Percentiles rank a stretch among this genome's conserved stretches.
These are phyloP conservation scores for Annona squamosa DNA, from an alignment of 164 flowering plant genomes.

Conservation along the genomic window DNA sequence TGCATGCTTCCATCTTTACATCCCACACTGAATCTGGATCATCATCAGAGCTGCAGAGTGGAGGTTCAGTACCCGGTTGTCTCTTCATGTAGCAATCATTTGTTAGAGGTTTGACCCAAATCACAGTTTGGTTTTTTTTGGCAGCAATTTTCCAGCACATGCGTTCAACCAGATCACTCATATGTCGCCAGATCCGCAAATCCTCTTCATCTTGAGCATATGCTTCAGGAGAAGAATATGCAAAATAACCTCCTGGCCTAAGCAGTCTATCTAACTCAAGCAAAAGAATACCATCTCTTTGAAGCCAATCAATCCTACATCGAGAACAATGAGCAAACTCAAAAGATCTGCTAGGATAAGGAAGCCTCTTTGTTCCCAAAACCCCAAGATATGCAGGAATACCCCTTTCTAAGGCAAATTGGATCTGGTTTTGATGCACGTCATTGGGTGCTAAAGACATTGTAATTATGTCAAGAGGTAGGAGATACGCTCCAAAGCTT, in stretches of 20 bases:
- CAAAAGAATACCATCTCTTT: conserved; percentile 83
- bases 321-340: conserved; percentile 95
- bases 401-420: conserved; percentile 94
- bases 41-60: conserved; percentile 71
- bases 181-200: conserved; percentile 70
- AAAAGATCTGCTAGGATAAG: conserved; percentile 93
- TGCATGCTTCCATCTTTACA: conserved; percentile 77
- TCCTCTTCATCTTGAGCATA: conserved; percentile 94
- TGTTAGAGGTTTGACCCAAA: conserved; percentile 80
- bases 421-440: conserved; percentile 91
- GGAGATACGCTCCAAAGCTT: conserved; percentile 88
- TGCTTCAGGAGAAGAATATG: conserved; percentile 93
- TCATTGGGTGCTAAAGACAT: conserved; percentile 96
- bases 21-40: conserved; percentile 82
- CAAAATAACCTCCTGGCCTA: conserved; percentile 93
- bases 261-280: conserved; percentile 89
- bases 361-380: conserved; percentile 80
- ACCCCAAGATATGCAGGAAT: conserved; percentile 91
- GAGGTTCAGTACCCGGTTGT: conserved; percentile 71
- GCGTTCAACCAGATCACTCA: conserved; percentile 84
- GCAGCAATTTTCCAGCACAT: conserved; percentile 92
- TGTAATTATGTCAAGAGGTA: conserved; percentile 58
- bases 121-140: conserved; percentile 76
- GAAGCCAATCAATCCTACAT: conserved; percentile 94
- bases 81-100: conserved; percentile 80